phyloP scores from a whole-genome alignment of 805 yeast species.

The Yarrowia sp. region DNA sequence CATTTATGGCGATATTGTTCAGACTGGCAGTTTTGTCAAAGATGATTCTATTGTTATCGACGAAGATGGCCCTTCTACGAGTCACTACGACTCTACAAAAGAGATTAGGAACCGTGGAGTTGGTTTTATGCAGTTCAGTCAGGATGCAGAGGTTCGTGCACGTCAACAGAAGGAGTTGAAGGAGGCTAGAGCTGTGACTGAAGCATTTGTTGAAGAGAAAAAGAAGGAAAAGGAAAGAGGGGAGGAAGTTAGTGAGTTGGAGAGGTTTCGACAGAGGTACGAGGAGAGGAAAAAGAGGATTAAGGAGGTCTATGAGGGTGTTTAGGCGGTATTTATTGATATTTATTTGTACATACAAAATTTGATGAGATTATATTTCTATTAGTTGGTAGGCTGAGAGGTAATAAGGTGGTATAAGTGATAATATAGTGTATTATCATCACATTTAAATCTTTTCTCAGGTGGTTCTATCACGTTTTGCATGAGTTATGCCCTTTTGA shows the following conservation, averaged over 20 bases:
- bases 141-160: neutral
- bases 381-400: too few relatives aligned
- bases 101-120: neutral
- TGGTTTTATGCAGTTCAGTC: slow-evolving; percentile 16
- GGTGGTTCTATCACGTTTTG: too few relatives aligned
- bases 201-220: slow-evolving; percentile 4
- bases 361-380: too few relatives aligned
- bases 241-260: neutral
- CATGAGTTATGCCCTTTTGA: too few relatives aligned
- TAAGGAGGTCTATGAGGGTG: neutral
- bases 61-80: neutral
- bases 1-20: slow-evolving; percentile 1
- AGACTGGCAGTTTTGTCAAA: neutral
- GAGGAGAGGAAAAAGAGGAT: neutral
- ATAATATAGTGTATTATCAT: too few relatives aligned
- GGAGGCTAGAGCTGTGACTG: slow-evolving; percentile 5
- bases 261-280: neutral
- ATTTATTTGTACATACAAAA: neutral
- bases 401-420: too few relatives aligned
- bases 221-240: neutral
- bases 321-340: neutral
- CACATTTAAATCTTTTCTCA: too few relatives aligned
- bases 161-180: slow-evolving; percentile 6
- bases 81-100: neutral
- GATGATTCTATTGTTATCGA: neutral